Base-by-base conservation (phyloP, 164 flowering plant species). In the Magnolia kwangsiensis region DNA sequence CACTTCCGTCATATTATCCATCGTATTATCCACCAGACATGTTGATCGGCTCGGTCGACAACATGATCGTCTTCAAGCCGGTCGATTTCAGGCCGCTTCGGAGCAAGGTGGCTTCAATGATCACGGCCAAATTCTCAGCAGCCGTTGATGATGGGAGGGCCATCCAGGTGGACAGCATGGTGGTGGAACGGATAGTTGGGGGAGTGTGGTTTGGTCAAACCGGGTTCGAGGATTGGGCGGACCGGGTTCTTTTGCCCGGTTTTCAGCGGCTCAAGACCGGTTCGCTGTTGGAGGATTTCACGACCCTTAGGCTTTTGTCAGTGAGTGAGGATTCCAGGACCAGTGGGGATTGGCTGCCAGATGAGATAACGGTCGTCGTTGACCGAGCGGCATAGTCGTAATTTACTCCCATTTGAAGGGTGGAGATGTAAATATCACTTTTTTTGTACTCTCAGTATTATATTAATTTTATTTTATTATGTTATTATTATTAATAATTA, bases 161-260 rank as follows among this genome's bases (percentile, higher is more conserved):
- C 0, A 20, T 91, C 1, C 91, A 90, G 61, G 80, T 93, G 10
- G 86, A 83, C 23, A 87, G 85, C 0, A 88, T 88, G 14, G 92
- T 90, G 1, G 76, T 95, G 0, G 91, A 87, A 58, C 90, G 87
- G 77, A 88, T 95, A 11, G 74, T 84, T 0, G 87, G 92, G 2
- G 97, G 92, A 6, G 73, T 87, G 27, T 95, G 97, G 97, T 79
- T 88, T 31, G 91, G 97, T 27, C 81, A 78, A 64, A 82, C 78
- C 0, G 83, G 85, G 23, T 77, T 91, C 24, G 95, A 88, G 61
- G 89, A 91, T 63, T 95, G 96, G 96, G 68, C 76, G 1, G 92
- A 91, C 63, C 88, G 83, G 67, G 92, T 84, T 4, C 63, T 95
- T 67, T 85, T 81, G 18, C 95, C 99, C 7, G 81, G 86, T 76